Percentiles rank a stretch among this genome's conserved stretches.
Evolutionary conservation across 2,329 filamentous ascomycete genomes (phyloP).

Genomic region (Fusarium pseudonygamai): DNA sequence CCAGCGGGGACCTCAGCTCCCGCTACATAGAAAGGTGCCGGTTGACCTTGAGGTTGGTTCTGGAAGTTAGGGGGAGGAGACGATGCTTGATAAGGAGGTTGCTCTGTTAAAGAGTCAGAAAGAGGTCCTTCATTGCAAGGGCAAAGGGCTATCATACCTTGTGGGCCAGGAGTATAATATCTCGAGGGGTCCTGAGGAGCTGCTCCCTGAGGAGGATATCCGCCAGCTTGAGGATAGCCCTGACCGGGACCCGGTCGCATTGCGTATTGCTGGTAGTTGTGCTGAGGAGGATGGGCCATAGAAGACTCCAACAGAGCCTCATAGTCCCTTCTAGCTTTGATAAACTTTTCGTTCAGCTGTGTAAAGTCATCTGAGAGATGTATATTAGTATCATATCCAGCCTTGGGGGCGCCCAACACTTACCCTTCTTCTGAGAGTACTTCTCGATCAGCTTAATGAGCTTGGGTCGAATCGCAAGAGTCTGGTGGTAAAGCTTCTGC

Average conservation of each 20-base stretch:
- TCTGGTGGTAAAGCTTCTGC: conserved; percentile 87
- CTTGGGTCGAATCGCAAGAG: conserved; percentile 92
- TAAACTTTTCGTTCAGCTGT: conserved; percentile 98
- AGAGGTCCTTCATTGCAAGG: neutral
- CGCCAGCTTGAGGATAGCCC: conserved; percentile 53
- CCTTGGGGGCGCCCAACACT: neutral
- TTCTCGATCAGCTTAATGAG: conserved; percentile 98
- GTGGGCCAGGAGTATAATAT: conserved; percentile 72
- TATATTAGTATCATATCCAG: neutral
- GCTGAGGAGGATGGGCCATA: conserved; percentile 91
- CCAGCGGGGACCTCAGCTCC: conserved; percentile 63
- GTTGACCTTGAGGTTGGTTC: conserved; percentile 58
- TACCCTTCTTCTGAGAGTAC: conserved; percentile 95
- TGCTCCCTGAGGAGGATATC: conserved; percentile 55
- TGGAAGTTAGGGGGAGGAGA: conserved; percentile 66
- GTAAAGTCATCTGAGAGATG: conserved; percentile 80
- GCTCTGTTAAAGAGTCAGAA: conserved; percentile 47
- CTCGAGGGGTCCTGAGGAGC: conserved; percentile 69
- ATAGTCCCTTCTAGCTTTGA: conserved; percentile 97
- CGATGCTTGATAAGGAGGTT: conserved; percentile 58
- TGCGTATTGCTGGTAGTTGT: conserved; percentile 76
- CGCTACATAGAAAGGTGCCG: conserved; percentile 73
- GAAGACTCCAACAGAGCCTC: conserved; percentile 95
- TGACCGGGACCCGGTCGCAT: conserved; percentile 63
- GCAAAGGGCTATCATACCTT: conserved; percentile 32